Evolutionary conservation across 805 yeast species (phyloP).

Genomic region (Schwanniomyces vanrijiae): DNA sequence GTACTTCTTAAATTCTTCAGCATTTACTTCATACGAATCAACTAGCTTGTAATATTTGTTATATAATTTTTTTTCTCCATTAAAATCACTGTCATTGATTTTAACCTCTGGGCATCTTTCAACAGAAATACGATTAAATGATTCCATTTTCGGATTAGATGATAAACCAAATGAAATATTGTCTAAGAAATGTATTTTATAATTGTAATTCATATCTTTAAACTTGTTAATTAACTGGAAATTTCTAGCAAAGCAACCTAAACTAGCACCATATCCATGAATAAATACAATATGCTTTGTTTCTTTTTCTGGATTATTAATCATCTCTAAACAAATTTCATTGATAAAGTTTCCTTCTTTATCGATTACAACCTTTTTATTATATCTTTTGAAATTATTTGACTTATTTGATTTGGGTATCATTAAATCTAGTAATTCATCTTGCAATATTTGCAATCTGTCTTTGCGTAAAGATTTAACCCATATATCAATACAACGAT

Average conservation of each 20-base stretch:
- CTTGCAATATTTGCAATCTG: conserved; percentile 31
- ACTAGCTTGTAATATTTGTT: conserved; percentile 42
- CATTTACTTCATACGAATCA: conserved; percentile 31
- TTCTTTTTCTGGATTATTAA: conserved; percentile 19
- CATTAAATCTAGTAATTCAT: conserved; percentile 35
- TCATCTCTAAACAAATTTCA: conserved; percentile 32
- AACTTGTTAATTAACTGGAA: conserved; percentile 40
- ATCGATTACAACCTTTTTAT: conserved; percentile 21
- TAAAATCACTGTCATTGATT: conserved; percentile 25
- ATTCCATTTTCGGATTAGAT: conserved; percentile 40
- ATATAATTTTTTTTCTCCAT: conserved; percentile 27
- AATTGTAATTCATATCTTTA: conserved; percentile 29
- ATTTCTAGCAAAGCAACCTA: conserved; percentile 58
- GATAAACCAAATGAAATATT: conserved; percentile 52
- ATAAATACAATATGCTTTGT: conserved; percentile 48
- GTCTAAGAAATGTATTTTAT: conserved; percentile 51
- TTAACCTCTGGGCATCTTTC: conserved; percentile 20
- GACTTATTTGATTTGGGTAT: conserved; percentile 19
- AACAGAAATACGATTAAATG: conserved; percentile 18
- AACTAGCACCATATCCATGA: conserved; percentile 59
- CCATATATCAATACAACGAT: conserved; percentile 19
- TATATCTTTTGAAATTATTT: conserved; percentile 22
- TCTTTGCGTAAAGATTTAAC: conserved; percentile 18
- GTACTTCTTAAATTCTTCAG: conserved; percentile 26
- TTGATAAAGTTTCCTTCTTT: conserved; percentile 27